Evolutionary conservation across 768 basidiomycete genomes (phyloP).

Genomic region (Tulasnella sp.): DNA sequence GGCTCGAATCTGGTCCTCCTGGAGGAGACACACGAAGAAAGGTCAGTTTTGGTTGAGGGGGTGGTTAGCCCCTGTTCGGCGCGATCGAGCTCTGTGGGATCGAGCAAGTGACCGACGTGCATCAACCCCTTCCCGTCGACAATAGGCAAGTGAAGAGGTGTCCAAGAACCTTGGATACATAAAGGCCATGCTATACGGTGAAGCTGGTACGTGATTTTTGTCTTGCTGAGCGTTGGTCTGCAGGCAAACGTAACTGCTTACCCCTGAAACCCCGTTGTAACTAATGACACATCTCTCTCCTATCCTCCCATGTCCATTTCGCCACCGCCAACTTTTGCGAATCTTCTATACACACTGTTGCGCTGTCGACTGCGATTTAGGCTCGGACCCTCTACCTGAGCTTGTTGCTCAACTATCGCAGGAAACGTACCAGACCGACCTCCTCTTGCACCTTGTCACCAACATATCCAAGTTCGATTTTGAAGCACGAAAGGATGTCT

Average conservation of each 20-base stretch:
- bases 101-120: not conserved
- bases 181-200: constrained; percentile 77
- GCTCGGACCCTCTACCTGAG: constrained; percentile 71
- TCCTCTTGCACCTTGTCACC: constrained; percentile 43
- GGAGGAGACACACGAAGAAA: constrained; percentile 70
- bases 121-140: not conserved
- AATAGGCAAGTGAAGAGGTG: constrained; percentile 78
- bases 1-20: constrained; percentile 59
- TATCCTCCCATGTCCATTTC: not conserved
- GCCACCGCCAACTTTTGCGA: not conserved
- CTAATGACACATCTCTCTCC: not conserved
- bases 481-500: constrained; percentile 35
- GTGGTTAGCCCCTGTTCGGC: not conserved
- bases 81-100: not conserved
- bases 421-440: constrained; percentile 86
- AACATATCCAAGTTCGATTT: constrained; percentile 12
- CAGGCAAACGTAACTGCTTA: not conserved
- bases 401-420: constrained; percentile 89
- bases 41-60: constrained; percentile 35
- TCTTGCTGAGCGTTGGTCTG: not conserved
- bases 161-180: constrained; percentile 84
- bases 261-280: constrained; percentile 2
- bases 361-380: not conserved
- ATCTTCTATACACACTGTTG: not conserved
- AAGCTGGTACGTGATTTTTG: constrained; percentile 54